phyloP scores from a whole-genome alignment of 805 yeast genomes.

The Pichia thaimueangensis region DNA sequence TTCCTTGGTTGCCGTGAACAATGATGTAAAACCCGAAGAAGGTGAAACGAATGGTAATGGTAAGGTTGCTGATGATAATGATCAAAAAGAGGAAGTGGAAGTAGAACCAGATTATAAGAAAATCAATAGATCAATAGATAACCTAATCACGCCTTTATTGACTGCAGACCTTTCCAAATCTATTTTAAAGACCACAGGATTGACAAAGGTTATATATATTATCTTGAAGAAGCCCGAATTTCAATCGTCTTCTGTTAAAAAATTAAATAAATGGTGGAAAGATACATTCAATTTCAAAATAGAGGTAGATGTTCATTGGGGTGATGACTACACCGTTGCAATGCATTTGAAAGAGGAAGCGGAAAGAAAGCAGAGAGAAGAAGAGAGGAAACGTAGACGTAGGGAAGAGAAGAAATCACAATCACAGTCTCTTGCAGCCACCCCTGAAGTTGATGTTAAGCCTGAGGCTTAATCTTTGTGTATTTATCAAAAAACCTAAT shows the following conservation, averaged over 20 bases:
- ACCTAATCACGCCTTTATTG: conserved; percentile 22
- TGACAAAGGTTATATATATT: conserved; percentile 28
- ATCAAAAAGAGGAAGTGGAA: not conserved
- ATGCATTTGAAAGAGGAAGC: conserved; percentile 18
- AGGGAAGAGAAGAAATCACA: conserved; percentile 24
- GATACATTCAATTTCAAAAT: conserved; percentile 26
- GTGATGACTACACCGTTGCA: conserved; percentile 22
- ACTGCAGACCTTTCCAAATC: conserved; percentile 25
- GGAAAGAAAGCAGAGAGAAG: conserved; percentile 13
- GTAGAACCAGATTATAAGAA: conserved; percentile 19
- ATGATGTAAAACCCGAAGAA: not conserved
- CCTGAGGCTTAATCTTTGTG: not conserved
- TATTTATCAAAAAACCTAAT: too few relatives aligned
- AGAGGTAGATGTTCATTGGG: conserved; percentile 25
- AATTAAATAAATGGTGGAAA: conserved; percentile 18
- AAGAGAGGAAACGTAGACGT: conserved; percentile 36
- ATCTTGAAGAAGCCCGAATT: conserved; percentile 34
- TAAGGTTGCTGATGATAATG: not conserved
- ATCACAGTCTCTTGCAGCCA: conserved; percentile 10
- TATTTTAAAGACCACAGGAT: conserved; percentile 26
- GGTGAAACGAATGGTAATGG: conserved; percentile 3
- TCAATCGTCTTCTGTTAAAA: conserved; percentile 14
- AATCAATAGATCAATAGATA: conserved; percentile 17
- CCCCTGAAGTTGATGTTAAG: conserved; percentile 4
- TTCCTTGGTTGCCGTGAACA: too few relatives aligned